phyloP scores from a whole-genome alignment of 179 eudicot species.

The Beta corolliflora region DNA sequence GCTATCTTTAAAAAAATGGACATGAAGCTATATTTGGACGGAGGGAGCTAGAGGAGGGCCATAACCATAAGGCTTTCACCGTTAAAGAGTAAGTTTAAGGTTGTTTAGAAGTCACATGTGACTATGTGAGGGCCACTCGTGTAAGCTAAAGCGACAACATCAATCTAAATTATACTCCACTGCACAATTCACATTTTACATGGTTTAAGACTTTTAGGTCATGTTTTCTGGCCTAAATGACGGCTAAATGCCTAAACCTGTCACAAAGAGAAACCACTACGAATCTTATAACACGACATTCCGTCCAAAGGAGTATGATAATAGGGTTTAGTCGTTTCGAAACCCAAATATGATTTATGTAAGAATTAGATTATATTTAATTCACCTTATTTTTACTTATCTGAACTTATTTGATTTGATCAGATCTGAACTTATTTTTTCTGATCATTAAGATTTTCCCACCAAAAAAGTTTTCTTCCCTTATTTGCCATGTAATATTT shows the following conservation, averaged over 20 bases:
- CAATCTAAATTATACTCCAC: background rate
- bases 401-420: no score
- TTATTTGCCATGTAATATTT: no score
- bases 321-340: background rate
- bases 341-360: no score
- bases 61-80: no score
- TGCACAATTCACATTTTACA: background rate
- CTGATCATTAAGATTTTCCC: no score
- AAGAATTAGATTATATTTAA: no score
- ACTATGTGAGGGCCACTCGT: background rate
- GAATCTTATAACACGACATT: background rate
- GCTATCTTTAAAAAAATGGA: no score
- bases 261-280: background rate
- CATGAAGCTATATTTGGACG: background rate
- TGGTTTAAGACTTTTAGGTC: background rate
- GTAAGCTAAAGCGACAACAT: constrained; percentile 7
- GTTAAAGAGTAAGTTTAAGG: background rate
- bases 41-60: background rate
- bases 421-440: no score
- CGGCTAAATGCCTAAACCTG: background rate
- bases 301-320: no score
- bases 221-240: background rate
- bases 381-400: no score
- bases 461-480: no score
- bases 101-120: background rate